phyloP scores from a whole-genome alignment of 371 early-diverging fungal genomes.

The Mucor racemosus region DNA sequence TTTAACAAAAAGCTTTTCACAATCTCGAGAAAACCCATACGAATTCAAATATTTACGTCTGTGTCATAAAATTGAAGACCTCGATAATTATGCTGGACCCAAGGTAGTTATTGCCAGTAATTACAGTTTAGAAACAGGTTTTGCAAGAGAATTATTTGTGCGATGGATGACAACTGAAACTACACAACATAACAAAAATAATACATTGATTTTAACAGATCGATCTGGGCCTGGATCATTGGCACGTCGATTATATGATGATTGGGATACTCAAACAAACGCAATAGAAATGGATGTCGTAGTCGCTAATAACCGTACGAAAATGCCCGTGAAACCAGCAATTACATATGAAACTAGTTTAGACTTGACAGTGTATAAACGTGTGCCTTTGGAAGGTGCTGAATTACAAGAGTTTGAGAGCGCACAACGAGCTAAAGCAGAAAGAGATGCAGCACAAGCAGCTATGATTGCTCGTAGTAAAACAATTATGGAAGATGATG shows the following conservation, averaged over 20 bases:
- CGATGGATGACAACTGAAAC: constrained; percentile 59
- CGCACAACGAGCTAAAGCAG: constrained; percentile 64
- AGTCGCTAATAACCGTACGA: constrained; percentile 8
- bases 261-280: constrained; percentile 58
- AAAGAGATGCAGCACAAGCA: constrained; percentile 78
- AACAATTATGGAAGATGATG: constrained; percentile 78
- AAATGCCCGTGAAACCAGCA: constrained; percentile 46
- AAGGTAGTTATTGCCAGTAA: constrained; percentile 87
- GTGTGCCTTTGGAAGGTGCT: constrained; percentile 86
- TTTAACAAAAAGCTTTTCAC: constrained; percentile 72
- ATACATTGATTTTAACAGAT: constrained; percentile 80
- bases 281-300: constrained; percentile 5
- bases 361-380: constrained; percentile 47
- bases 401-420: constrained; percentile 77
- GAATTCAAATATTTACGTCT: constrained; percentile 82
- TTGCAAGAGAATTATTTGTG: constrained; percentile 78
- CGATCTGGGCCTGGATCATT: constrained; percentile 76
- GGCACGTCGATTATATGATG: constrained; percentile 71
- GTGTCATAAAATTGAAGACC: constrained; percentile 72
- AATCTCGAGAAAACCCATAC: constrained; percentile 84
- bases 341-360: constrained; percentile 55
- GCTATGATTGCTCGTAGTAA: constrained; percentile 70
- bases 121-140: constrained; percentile 80
- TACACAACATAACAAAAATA: constrained; percentile 26
- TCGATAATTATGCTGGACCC: constrained; percentile 72